These are phyloP conservation scores for Penicillium bovifimosum DNA, from an alignment of 495 filamentous ascomycete genomes.

Conservation along the genomic window DNA sequence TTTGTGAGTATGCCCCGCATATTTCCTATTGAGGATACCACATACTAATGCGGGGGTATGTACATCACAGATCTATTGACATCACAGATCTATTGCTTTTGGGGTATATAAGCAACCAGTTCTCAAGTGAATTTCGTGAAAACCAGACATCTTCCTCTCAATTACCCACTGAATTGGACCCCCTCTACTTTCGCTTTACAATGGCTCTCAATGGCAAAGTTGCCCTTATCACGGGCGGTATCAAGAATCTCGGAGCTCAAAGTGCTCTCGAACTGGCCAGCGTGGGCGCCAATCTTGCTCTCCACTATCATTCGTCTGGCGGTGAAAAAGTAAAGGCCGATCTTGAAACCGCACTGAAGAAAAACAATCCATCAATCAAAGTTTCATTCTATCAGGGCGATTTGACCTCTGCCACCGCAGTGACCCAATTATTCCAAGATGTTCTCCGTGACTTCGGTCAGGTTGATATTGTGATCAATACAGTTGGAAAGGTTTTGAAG, in stretches of 20 bases:
- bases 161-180: too few relatives aligned
- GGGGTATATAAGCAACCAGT: too few relatives aligned
- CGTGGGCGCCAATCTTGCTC: constrained; percentile 26
- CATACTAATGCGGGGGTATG: background rate
- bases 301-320: constrained; percentile 30
- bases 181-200: too few relatives aligned
- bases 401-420: constrained; percentile 26
- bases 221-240: constrained; percentile 43
- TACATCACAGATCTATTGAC: too few relatives aligned
- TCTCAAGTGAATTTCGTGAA: too few relatives aligned
- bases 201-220: constrained; percentile 41
- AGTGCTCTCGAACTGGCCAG: constrained; percentile 24
- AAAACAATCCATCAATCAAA: constrained; percentile 25
- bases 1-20: background rate
- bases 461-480: constrained; percentile 52
- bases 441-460: constrained; percentile 30
- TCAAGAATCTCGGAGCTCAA: constrained; percentile 33
- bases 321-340: constrained; percentile 21
- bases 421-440: constrained; percentile 28
- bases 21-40: constrained; percentile 1
- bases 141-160: too few relatives aligned
- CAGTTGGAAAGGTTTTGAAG: constrained; percentile 42
- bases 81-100: too few relatives aligned
- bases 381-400: constrained; percentile 29
- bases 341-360: constrained; percentile 24